Evolutionary conservation across 1,284 basidiomycete genomes (phyloP).

Genomic region (Trichosporon sp.): DNA sequence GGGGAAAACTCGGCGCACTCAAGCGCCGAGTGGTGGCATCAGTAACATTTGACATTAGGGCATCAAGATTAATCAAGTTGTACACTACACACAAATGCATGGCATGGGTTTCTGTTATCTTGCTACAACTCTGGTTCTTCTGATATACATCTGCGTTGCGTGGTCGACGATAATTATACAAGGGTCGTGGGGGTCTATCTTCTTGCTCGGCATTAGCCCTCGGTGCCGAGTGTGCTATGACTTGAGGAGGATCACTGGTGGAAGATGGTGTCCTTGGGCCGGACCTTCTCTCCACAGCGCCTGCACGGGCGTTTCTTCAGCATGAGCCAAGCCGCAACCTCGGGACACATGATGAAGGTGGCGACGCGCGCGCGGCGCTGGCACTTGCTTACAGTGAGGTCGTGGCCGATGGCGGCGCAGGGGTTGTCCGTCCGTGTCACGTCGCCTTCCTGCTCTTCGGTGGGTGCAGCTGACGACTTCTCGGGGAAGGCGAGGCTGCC

Average conservation of each 20-base stretch:
- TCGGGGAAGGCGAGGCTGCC: background rate
- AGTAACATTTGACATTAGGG: background rate
- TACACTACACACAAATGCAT: conserved; percentile 16
- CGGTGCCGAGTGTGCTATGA: too few species aligned
- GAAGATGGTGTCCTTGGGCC: background rate
- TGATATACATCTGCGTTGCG: too few species aligned
- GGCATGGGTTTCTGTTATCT: conserved; percentile 6
- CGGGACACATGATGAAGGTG: conserved; percentile 1
- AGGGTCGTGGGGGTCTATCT: too few species aligned
- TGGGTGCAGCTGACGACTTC: background rate
- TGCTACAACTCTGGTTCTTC: background rate
- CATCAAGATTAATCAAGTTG: background rate
- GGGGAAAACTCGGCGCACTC: background rate
- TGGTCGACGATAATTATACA: too few species aligned
- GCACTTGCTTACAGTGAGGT: background rate
- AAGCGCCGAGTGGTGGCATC: background rate
- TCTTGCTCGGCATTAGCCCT: too few species aligned
- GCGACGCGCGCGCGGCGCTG: background rate
- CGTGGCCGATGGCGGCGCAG: background rate
- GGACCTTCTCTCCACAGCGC: conserved; percentile 5
- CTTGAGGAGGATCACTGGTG: background rate
- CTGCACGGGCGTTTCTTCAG: background rate
- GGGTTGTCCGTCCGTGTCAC: background rate
- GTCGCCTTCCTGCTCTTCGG: background rate
- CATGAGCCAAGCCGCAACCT: background rate